A percentile compares a stretch with the other conserved stretches of the same genome.
phyloP scores from a whole-genome alignment of 768 basidiomycete genomes.

The Paxillus rubicundulus region DNA sequence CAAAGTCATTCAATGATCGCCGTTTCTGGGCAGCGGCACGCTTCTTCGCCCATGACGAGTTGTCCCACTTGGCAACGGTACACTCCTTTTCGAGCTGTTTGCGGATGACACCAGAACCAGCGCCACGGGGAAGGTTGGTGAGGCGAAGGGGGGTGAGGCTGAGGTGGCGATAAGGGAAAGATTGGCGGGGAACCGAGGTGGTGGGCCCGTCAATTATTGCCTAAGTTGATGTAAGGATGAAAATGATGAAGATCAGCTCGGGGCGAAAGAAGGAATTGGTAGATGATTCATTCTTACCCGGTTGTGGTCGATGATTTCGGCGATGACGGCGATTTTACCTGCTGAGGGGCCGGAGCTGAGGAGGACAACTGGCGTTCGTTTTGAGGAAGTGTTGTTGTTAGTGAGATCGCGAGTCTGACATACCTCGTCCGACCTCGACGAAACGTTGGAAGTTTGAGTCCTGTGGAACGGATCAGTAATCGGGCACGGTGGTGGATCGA shows the following conservation, averaged over 20 bases:
- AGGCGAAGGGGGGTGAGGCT: slow-evolving; percentile 85
- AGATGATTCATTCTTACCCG: slow-evolving; percentile 60
- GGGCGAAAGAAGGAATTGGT: neutral
- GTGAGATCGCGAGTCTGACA: neutral
- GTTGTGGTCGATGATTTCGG: slow-evolving; percentile 99
- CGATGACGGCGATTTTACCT: slow-evolving; percentile 92
- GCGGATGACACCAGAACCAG: slow-evolving; percentile 77
- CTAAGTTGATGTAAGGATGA: slow-evolving; percentile 38
- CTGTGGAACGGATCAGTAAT: slow-evolving; percentile 33
- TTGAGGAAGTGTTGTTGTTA: neutral
- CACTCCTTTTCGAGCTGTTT: slow-evolving; percentile 87
- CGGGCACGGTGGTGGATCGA: too few species aligned
- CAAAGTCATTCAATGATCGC: slow-evolving; percentile 84
- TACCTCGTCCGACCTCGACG: slow-evolving; percentile 96
- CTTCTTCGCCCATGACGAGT: slow-evolving; percentile 85
- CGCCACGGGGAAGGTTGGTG: slow-evolving; percentile 81
- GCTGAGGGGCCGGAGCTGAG: slow-evolving; percentile 82
- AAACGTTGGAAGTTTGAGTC: slow-evolving; percentile 94
- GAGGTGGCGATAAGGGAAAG: slow-evolving; percentile 89
- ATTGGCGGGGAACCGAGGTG: slow-evolving; percentile 88
- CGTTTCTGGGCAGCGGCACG: slow-evolving; percentile 71
- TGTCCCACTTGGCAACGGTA: slow-evolving; percentile 84
- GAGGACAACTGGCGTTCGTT: slow-evolving; percentile 64
- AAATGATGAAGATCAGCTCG: neutral
- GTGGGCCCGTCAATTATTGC: slow-evolving; percentile 94